These are phyloP conservation scores for Jaminaea rosea DNA, from an alignment of 1,284 basidiomycete species.

Conservation along the genomic window DNA sequence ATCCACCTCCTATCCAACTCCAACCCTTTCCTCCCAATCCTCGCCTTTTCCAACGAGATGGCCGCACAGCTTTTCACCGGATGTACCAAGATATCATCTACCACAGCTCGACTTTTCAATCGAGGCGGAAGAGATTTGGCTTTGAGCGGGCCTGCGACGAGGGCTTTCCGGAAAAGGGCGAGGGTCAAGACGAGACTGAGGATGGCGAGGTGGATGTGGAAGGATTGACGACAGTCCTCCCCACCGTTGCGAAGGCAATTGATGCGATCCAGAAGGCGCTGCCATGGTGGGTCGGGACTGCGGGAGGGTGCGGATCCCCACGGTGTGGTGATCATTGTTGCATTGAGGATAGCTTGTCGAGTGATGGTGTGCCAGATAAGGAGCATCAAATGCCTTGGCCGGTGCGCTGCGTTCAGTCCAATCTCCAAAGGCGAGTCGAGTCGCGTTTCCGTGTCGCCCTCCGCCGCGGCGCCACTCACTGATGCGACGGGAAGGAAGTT, in stretches of 20 bases:
- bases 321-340: background rate
- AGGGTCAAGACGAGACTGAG: background rate
- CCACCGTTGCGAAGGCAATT: background rate
- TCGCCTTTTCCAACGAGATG: constrained; percentile 6
- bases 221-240: background rate
- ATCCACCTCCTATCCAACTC: constrained; percentile 33
- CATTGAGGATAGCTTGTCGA: too few relatives aligned
- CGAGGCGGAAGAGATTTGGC: background rate
- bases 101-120: constrained; percentile 12
- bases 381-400: too few relatives aligned
- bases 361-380: too few relatives aligned
- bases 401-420: too few relatives aligned
- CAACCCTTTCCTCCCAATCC: constrained; percentile 19
- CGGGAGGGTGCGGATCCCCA: background rate
- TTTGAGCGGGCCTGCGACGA: background rate
- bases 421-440: too few relatives aligned
- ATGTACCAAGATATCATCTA: constrained; percentile 23
- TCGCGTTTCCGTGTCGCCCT: too few relatives aligned
- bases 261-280: constrained; percentile 1
- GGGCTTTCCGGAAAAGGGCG: background rate
- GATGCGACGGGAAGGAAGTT: background rate
- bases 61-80: constrained; percentile 32
- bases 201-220: background rate
- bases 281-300: background rate
- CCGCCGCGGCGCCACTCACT: too few relatives aligned